These are phyloP conservation scores for Colletotrichum tofieldiae DNA, from an alignment of 2,329 filamentous ascomycete genomes.

Conservation along the genomic window DNA sequence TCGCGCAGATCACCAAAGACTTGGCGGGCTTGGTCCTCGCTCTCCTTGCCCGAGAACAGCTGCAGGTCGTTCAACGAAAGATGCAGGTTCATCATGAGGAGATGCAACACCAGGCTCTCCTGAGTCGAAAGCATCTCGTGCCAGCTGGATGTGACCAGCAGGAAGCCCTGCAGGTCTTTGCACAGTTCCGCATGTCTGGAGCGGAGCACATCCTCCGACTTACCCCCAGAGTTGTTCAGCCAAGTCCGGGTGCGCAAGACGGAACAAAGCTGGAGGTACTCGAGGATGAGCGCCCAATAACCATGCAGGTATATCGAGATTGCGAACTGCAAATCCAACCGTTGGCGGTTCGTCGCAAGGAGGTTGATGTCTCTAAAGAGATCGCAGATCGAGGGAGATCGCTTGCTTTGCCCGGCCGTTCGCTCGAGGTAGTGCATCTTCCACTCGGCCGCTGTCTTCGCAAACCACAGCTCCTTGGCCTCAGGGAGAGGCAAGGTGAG, in stretches of 20 bases:
- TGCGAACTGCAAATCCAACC: constrained; percentile 70
- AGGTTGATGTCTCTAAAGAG: constrained; percentile 70
- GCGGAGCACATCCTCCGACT: constrained; percentile 63
- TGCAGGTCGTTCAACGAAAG: constrained; percentile 77
- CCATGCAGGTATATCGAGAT: constrained; percentile 75
- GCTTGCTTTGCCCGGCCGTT: constrained; percentile 55
- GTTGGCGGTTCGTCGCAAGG: constrained; percentile 63
- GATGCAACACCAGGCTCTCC: constrained; percentile 65
- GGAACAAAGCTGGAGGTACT: constrained; percentile 74
- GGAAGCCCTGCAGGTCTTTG: constrained; percentile 67
- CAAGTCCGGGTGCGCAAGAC: constrained; percentile 65
- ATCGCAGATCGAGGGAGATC: constrained; percentile 68
- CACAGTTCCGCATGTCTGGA: constrained; percentile 76
- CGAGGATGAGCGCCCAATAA: constrained; percentile 76
- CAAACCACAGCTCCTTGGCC: constrained; percentile 75
- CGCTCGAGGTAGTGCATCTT: constrained; percentile 70
- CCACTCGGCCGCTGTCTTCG: constrained; percentile 75
- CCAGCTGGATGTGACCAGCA: constrained; percentile 60
- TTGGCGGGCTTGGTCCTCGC: constrained; percentile 74
- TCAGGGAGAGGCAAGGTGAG: constrained; percentile 77
- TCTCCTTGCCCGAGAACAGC: constrained; percentile 78
- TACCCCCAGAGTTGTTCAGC: constrained; percentile 56
- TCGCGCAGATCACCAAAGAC: constrained; percentile 72
- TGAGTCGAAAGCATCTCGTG: constrained; percentile 60
- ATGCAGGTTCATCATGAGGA: constrained; percentile 76